Percentiles rank a stretch among this genome's conserved stretches.
These are phyloP conservation scores for Plectosphaerella plurivora DNA, from an alignment of 2,329 filamentous ascomycete species.

Conservation along the genomic window DNA sequence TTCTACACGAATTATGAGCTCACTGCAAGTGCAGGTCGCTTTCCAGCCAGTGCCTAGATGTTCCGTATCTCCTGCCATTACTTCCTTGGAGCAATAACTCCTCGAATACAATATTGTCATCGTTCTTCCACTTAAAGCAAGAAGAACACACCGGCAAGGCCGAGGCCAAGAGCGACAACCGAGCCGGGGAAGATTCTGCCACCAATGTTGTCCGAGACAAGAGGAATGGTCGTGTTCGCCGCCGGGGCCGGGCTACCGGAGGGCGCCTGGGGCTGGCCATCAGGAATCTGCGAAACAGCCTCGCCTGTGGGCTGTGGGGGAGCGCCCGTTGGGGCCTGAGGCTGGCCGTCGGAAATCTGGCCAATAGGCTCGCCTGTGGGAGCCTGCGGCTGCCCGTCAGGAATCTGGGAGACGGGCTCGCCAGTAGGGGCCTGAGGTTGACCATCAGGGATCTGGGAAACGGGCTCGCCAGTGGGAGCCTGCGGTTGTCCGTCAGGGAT, in stretches of 20 bases:
- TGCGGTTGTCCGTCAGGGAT: conserved; percentile 35
- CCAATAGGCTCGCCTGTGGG: conserved; percentile 1
- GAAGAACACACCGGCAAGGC: conserved; percentile 25
- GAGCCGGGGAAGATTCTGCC: conserved; percentile 24
- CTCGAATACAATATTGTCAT: no score
- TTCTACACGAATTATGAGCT: no score
- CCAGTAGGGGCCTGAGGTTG: conserved; percentile 21
- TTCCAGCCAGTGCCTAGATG: no score
- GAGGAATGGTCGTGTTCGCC: conserved; percentile 13
- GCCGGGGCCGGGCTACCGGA: conserved; percentile 11
- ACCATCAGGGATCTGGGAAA: conserved; percentile 23
- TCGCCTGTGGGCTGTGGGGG: conserved; percentile 5
- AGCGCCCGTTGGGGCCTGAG: conserved; percentile 8
- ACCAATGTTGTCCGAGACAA: conserved; percentile 19
- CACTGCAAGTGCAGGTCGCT: no score
- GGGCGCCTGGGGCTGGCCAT: conserved; percentile 25
- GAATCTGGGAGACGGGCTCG: conserved; percentile 17
- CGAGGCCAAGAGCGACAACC: conserved; percentile 25
- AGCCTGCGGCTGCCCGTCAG: conserved; percentile 24
- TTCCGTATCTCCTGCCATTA: neutral
- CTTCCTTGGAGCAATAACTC: neutral
- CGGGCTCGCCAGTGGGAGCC: conserved; percentile 6
- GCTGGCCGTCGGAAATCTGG: conserved; percentile 2
- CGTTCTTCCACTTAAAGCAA: conserved; percentile 23
- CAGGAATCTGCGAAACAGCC: conserved; percentile 19